phyloP scores from a whole-genome alignment of 2,329 filamentous ascomycete species.

The Pseudogymnoascus sp. region DNA sequence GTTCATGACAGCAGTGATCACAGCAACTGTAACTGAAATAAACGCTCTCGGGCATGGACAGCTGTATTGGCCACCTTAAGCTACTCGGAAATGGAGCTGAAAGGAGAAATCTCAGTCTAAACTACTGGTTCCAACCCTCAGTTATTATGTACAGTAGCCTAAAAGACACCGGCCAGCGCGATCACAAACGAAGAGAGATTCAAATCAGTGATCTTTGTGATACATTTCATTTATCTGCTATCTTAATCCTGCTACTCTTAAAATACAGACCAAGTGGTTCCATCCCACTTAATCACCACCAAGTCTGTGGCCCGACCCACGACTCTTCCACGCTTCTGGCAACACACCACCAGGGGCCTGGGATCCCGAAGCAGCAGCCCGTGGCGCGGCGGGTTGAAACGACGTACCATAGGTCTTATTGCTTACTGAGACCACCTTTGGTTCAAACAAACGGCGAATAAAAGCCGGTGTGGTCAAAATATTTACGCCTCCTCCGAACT shows the following conservation, averaged over 20 bases:
- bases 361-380: constrained; percentile 35
- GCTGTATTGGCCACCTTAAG: not conserved
- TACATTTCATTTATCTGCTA: not conserved
- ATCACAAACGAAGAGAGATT: not conserved
- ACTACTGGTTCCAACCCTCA: not conserved
- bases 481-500: constrained; percentile 77
- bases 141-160: not conserved
- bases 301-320: constrained; percentile 55
- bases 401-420: constrained; percentile 57
- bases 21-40: not conserved
- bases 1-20: not conserved
- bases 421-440: constrained; percentile 34
- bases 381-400: constrained; percentile 34
- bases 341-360: constrained; percentile 42
- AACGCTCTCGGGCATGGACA: not conserved
- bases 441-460: constrained; percentile 59
- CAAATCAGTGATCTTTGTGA: not conserved
- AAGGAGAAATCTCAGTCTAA: not conserved
- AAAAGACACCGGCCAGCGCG: not conserved
- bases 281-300: constrained; percentile 35
- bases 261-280: not conserved
- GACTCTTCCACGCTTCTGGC: constrained; percentile 56
- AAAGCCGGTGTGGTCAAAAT: constrained; percentile 66
- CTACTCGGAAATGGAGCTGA: not conserved
- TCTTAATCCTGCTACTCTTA: not conserved